These are phyloP conservation scores for Jaenimonas drosophilae DNA, from an alignment of 208 protist genomes.

Conservation along the genomic window DNA sequence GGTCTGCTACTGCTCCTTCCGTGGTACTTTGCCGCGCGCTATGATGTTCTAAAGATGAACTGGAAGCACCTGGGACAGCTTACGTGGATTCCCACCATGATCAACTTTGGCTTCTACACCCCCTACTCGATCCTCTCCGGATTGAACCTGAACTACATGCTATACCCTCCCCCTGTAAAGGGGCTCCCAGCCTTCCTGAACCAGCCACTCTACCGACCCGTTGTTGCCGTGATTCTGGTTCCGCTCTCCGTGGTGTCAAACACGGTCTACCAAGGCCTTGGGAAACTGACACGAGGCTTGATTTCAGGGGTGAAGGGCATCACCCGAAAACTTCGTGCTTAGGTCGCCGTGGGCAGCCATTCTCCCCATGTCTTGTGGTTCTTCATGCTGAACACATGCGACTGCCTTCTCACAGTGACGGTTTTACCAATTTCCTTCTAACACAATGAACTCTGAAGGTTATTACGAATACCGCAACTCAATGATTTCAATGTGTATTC, in stretches of 20 bases:
- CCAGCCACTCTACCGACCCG: conserved; percentile 23
- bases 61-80: conserved; percentile 34
- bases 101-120: conserved; percentile 48
- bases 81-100: conserved; percentile 30
- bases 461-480: too few relatives aligned
- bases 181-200: conserved; percentile 7
- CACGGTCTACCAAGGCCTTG: too few relatives aligned
- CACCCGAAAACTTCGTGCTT: too few relatives aligned
- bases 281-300: too few relatives aligned
- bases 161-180: conserved; percentile 40
- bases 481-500: too few relatives aligned
- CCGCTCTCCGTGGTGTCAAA: conserved; percentile 18
- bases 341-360: too few relatives aligned
- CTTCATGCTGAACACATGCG: too few relatives aligned
- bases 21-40: conserved; percentile 51
- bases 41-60: conserved; percentile 31
- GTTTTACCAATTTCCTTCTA: too few relatives aligned
- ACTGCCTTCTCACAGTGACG: too few relatives aligned
- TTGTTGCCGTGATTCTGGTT: conserved; percentile 25
- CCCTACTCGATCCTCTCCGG: conserved; percentile 34
- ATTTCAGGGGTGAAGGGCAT: too few relatives aligned
- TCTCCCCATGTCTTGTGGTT: too few relatives aligned
- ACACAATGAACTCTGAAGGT: too few relatives aligned
- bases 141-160: conserved; percentile 73
- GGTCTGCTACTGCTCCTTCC: conserved; percentile 45